A percentile compares a stretch with the other conserved stretches of the same genome.
phyloP scores from a whole-genome alignment of 2,329 filamentous ascomycete species.

The Aureobasidium melanogenum region DNA sequence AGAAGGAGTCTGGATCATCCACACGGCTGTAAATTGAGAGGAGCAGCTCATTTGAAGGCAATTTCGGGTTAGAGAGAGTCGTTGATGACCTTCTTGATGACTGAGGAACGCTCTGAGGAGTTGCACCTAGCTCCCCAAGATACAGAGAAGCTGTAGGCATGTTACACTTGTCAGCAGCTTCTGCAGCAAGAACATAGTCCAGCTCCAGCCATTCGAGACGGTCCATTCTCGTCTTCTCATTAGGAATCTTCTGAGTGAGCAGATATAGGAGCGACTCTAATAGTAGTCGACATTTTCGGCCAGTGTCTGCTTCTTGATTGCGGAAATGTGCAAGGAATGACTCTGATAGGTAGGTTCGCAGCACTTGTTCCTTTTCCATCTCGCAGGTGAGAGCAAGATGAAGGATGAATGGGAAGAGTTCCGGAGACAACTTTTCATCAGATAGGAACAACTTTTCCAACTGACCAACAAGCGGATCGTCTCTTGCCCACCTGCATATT shows the following conservation, averaged over 20 bases:
- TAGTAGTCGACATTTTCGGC: slow-evolving; percentile 60
- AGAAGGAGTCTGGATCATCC: slow-evolving; percentile 93
- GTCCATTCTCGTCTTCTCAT: slow-evolving; percentile 70
- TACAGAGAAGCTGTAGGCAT: slow-evolving; percentile 83
- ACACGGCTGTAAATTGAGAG: slow-evolving; percentile 82
- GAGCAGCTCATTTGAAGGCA: slow-evolving; percentile 56
- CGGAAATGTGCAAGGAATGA: slow-evolving; percentile 56
- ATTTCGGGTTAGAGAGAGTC: slow-evolving; percentile 35
- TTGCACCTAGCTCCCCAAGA: slow-evolving; percentile 58
- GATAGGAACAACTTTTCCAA: slow-evolving; percentile 31
- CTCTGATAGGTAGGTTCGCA: slow-evolving; percentile 56
- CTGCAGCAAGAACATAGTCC: slow-evolving; percentile 60
- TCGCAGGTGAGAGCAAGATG: slow-evolving; percentile 71
- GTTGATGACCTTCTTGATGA: slow-evolving; percentile 58
- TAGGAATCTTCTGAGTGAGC: slow-evolving; percentile 66
- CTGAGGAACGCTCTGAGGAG: background rate
- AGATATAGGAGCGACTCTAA: slow-evolving; percentile 79
- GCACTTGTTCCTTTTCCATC: slow-evolving; percentile 49
- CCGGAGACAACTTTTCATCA: background rate
- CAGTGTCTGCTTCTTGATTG: slow-evolving; percentile 36
- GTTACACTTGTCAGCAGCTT: slow-evolving; percentile 65
- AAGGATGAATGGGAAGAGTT: slow-evolving; percentile 51
- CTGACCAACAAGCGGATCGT: slow-evolving; percentile 61
- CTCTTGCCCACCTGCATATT: slow-evolving; percentile 44
- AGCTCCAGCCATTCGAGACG: slow-evolving; percentile 79